Evolutionary conservation across 2,329 filamentous ascomycete species (phyloP).

Genomic region (Blumeria graminis): DNA sequence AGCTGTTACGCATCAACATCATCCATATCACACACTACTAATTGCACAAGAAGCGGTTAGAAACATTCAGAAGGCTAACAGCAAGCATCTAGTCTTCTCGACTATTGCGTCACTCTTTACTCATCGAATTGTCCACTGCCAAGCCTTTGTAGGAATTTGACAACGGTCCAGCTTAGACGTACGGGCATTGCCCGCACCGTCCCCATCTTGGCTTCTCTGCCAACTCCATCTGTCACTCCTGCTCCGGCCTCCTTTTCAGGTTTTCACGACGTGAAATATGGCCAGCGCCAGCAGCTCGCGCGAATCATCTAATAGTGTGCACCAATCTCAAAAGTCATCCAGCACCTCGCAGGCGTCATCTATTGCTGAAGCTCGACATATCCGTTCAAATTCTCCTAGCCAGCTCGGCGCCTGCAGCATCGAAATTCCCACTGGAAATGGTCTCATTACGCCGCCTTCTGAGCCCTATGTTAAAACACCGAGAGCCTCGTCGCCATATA

Average conservation of each 20-base stretch:
- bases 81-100: too few relatives aligned
- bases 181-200: conserved; percentile 11
- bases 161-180: not conserved
- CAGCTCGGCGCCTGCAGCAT: conserved; percentile 9
- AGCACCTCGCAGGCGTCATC: conserved; percentile 11
- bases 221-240: conserved; percentile 4
- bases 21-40: too few relatives aligned
- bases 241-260: conserved; percentile 2
- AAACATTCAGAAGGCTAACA: too few relatives aligned
- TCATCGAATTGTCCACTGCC: too few relatives aligned
- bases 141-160: too few relatives aligned
- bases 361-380: conserved; percentile 9
- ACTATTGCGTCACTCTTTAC: too few relatives aligned
- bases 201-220: conserved; percentile 1
- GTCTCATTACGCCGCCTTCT: conserved; percentile 12
- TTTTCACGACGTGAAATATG: conserved; percentile 7
- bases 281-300: conserved; percentile 10
- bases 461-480: conserved; percentile 7
- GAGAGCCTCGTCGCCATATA: conserved; percentile 4
- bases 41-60: too few relatives aligned
- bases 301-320: conserved; percentile 6
- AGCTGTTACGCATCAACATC: too few relatives aligned
- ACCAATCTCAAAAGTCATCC: conserved; percentile 10
- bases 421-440: conserved; percentile 12
- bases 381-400: conserved; percentile 8